phyloP scores from a whole-genome alignment of 805 yeast genomes.

The Monosporozyma unispora region DNA sequence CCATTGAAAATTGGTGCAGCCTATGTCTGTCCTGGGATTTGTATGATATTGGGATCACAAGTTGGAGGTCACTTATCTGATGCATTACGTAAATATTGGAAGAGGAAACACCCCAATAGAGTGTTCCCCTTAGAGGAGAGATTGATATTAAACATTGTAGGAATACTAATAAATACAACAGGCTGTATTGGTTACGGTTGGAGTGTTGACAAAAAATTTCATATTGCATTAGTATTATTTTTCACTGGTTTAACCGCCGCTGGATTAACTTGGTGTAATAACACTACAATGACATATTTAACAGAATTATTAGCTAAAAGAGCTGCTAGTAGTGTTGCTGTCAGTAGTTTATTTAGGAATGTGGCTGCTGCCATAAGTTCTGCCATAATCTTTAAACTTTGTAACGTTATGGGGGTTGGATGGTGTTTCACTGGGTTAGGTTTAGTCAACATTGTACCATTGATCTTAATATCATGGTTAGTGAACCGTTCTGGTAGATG shows the following conservation, averaged over 20 bases:
- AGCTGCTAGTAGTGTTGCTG: constrained; percentile 46
- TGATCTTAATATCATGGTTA: constrained; percentile 16
- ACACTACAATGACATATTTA: constrained; percentile 44
- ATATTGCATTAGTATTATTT: constrained; percentile 34
- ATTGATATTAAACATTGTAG: constrained; percentile 36
- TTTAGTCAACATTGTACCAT: constrained; percentile 24
- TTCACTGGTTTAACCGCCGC: constrained; percentile 41
- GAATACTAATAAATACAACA: constrained; percentile 34
- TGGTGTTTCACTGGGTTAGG: constrained; percentile 51
- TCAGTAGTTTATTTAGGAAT: constrained; percentile 45
- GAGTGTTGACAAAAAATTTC: constrained; percentile 36
- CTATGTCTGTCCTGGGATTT: constrained; percentile 45
- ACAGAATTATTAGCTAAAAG: constrained; percentile 42
- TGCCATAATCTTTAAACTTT: constrained; percentile 33
- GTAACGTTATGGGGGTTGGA: constrained; percentile 36
- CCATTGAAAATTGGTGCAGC: constrained; percentile 35
- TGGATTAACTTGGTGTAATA: constrained; percentile 49
- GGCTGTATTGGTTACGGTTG: constrained; percentile 48
- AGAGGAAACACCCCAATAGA: constrained; percentile 22
- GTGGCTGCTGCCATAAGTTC: constrained; percentile 47
- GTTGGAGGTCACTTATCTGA: constrained; percentile 44
- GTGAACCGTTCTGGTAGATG: constrained; percentile 14
- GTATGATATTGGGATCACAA: constrained; percentile 41
- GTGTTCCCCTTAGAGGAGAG: constrained; percentile 39
- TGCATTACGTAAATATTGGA: constrained; percentile 24